Conservation (phyloP, 805 yeast species). For the Monosporozyma servazzii region DNA sequence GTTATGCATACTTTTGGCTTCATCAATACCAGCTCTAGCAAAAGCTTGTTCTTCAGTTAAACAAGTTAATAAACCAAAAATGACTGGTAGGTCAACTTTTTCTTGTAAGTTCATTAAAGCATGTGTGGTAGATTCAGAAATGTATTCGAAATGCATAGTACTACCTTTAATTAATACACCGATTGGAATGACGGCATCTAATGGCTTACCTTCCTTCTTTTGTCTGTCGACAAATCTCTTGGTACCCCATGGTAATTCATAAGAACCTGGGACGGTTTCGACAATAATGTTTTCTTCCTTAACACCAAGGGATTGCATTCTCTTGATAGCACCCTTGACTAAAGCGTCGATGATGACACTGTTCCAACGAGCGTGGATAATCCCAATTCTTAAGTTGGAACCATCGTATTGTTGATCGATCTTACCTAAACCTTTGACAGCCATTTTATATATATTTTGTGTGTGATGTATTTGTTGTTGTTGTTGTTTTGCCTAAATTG, state of each 20-base stretch:
- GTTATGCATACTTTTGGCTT: constrained; percentile 59
- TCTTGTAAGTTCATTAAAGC: constrained; percentile 79
- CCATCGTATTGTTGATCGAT: constrained; percentile 64
- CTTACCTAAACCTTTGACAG: constrained; percentile 72
- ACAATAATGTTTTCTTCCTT: constrained; percentile 63
- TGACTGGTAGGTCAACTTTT: constrained; percentile 63
- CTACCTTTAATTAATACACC: constrained; percentile 94
- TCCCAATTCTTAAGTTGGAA: constrained; percentile 61
- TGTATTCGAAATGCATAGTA: constrained; percentile 97
- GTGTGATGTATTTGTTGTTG: not conserved
- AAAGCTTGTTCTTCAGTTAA: constrained; percentile 90
- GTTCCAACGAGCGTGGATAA: constrained; percentile 97
- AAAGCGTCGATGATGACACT: constrained; percentile 62
- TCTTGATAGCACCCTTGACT: constrained; percentile 64
- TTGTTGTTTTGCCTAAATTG: not conserved
- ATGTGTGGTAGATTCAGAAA: constrained; percentile 80
- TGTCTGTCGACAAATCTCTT: constrained; percentile 42
- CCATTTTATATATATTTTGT: constrained; percentile 37
- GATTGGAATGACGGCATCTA: constrained; percentile 86
- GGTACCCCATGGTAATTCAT: constrained; percentile 83
- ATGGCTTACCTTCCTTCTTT: constrained; percentile 34
- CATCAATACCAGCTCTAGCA: constrained; percentile 83
- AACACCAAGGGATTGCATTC: constrained; percentile 59
- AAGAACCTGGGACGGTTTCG: constrained; percentile 90
- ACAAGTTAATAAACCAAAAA: constrained; percentile 90